Percentiles rank a stretch among this genome's conserved stretches.
These are phyloP conservation scores for Amylostereum chailletii DNA, from an alignment of 1,284 basidiomycete species.

Conservation along the genomic window DNA sequence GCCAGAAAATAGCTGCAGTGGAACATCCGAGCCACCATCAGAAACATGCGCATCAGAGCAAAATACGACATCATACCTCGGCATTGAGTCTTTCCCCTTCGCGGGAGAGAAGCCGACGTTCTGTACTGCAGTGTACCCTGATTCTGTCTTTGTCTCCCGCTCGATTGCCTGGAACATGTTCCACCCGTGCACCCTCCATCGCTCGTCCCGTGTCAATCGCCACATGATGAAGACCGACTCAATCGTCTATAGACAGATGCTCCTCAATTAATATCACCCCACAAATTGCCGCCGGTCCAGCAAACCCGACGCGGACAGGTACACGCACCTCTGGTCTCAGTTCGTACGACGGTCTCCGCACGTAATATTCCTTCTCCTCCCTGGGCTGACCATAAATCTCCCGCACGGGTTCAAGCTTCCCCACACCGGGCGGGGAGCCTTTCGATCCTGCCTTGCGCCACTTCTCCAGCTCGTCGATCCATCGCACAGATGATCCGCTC, in stretches of 20 bases:
- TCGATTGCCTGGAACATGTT: conserved; percentile 65
- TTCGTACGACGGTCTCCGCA: conserved; percentile 35
- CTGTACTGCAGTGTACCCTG: conserved; percentile 50
- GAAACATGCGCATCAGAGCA: not conserved
- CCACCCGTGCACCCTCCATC: conserved; percentile 73
- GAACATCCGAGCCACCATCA: not conserved
- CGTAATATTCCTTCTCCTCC: conserved; percentile 20
- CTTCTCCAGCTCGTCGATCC: conserved; percentile 43
- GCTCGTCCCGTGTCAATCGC: conserved; percentile 53
- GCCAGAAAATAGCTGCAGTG: conserved; percentile 53
- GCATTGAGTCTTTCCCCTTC: conserved; percentile 45
- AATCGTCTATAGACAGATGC: conserved; percentile 37
- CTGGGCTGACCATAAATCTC: conserved; percentile 8
- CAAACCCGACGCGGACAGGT: not conserved
- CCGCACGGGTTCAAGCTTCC: conserved; percentile 25
- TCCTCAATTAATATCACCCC: not conserved
- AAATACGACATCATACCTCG: conserved; percentile 36
- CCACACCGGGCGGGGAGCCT: conserved; percentile 46
- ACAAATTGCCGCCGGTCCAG: not conserved
- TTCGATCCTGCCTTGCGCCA: conserved; percentile 36
- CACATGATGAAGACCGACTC: conserved; percentile 65
- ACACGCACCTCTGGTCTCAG: conserved; percentile 54
- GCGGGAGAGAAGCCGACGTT: conserved; percentile 32
- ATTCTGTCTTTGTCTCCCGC: conserved; percentile 38
- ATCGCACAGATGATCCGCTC: conserved; percentile 22